phyloP scores from a whole-genome alignment of 192 early-diverging fungal species.

The Mortierella alpina region DNA sequence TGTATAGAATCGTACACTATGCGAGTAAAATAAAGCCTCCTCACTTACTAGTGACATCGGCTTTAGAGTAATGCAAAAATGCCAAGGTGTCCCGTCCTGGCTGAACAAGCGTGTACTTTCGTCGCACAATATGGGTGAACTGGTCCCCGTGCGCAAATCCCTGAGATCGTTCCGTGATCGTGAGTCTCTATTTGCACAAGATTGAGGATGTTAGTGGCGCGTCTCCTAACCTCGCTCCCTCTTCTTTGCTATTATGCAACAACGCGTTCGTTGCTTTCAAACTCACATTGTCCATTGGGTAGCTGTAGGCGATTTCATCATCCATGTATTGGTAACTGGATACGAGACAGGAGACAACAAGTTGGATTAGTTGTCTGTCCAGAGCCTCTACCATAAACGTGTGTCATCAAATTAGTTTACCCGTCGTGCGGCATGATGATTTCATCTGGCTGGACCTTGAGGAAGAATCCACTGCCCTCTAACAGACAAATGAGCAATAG shows the following conservation, averaged over 20 bases:
- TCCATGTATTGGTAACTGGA: conserved; percentile 49
- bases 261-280: neutral
- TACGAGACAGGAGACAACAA: neutral
- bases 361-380: neutral
- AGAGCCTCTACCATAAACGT: neutral
- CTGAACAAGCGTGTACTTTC: conserved; percentile 41
- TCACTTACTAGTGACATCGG: conserved; percentile 43
- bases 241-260: neutral
- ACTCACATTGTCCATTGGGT: conserved; percentile 28
- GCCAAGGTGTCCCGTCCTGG: conserved; percentile 50
- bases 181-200: conserved; percentile 34
- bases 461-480: conserved; percentile 40
- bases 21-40: neutral
- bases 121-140: conserved; percentile 44
- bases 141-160: conserved; percentile 51
- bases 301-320: conserved; percentile 29
- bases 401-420: conserved; percentile 1
- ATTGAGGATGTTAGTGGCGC: neutral
- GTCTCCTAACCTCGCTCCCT: neutral
- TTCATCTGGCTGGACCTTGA: conserved; percentile 43
- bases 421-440: conserved; percentile 45
- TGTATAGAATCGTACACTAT: too few species aligned
- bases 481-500: conserved; percentile 1
- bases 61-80: conserved; percentile 45
- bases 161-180: conserved; percentile 46